phyloP scores from a whole-genome alignment of 179 eudicot species.

The Silene coronaria region DNA sequence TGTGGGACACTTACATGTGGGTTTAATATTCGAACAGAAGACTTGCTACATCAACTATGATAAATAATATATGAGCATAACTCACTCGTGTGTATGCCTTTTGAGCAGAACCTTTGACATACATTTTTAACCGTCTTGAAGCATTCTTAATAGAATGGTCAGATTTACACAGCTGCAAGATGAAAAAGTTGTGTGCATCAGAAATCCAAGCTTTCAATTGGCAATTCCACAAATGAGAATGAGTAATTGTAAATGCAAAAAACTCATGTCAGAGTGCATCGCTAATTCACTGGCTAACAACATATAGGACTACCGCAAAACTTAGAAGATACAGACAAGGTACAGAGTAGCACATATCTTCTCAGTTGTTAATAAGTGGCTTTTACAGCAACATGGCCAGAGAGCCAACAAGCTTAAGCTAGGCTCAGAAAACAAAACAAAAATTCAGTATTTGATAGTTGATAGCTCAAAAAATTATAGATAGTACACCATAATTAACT shows the following conservation, averaged over 20 bases:
- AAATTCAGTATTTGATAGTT: neutral
- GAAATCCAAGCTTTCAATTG: neutral
- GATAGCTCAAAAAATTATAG: neutral
- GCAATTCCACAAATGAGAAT: neutral
- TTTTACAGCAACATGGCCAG: neutral
- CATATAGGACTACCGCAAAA: neutral
- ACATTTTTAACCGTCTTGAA: conserved; percentile 38
- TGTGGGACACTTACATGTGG: too few relatives aligned
- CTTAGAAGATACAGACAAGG: neutral
- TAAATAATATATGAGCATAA: neutral
- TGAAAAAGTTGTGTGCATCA: conserved; percentile 5
- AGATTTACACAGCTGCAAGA: conserved; percentile 44
- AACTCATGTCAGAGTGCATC: neutral
- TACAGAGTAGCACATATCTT: neutral
- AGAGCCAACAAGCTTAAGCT: neutral
- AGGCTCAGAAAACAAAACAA: neutral
- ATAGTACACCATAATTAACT: neutral
- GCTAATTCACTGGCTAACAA: conserved; percentile 1
- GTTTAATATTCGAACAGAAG: too few relatives aligned
- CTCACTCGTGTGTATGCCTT: conserved; percentile 73
- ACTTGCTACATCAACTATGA: neutral
- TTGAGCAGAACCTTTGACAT: conserved; percentile 49
- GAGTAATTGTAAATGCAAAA: neutral
- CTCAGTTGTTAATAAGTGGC: neutral
- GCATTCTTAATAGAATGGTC: conserved; percentile 32